Base-by-base conservation (phyloP, 2,329 filamentous ascomycete species). In the Colletotrichum salicis region DNA sequence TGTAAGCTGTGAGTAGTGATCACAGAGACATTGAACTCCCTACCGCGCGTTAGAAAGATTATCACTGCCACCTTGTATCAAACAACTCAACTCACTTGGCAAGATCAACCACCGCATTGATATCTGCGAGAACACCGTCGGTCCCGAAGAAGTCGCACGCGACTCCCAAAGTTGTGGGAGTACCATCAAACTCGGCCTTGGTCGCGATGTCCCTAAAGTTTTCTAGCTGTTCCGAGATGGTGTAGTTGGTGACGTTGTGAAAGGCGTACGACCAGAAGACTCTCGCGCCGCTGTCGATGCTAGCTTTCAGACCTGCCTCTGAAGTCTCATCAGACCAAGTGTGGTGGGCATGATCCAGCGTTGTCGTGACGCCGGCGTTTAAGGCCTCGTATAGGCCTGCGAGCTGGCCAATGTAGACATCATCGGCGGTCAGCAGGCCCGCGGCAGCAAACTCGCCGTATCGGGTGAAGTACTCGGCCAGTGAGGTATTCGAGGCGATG, bases 351-450 rank as follows among this genome's bases (percentile, higher is more conserved):
- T 89, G 86, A 66, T 89, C 87, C 0, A 89, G 79, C 0, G 82
- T 81, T 0, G 86, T 86, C 0, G 87, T 89, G 11, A 88, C 86
- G 5, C 87, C 87, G 0, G 84, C 85, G 35, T 87, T 84, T n/a
- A 89, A 75, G 0, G 83, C 81, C 71, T 89, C 87, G 2, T 86
- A 82, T 1, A 87, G 76, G 0, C 86, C 86, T 0, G 83, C 78
- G 0, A 87, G 79, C 57, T 86, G 83, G 8, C 84, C 79, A 66
- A 82, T 78, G 71, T 87, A 87, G 1, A 87, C 80, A 64, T 88
- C 86, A 1, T 85, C 81, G 1, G 83, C 75, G 0, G 78, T 82
- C 71, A 83, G 84, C 6, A 79, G 73, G 4, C 74, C 72, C 0
- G 75, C 76, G 5, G 80, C 74, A 0, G 78, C 79, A 8, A 74